These are phyloP conservation scores for Penicillium sp. DNA, from an alignment of 2,329 filamentous ascomycete genomes.

Conservation along the genomic window DNA sequence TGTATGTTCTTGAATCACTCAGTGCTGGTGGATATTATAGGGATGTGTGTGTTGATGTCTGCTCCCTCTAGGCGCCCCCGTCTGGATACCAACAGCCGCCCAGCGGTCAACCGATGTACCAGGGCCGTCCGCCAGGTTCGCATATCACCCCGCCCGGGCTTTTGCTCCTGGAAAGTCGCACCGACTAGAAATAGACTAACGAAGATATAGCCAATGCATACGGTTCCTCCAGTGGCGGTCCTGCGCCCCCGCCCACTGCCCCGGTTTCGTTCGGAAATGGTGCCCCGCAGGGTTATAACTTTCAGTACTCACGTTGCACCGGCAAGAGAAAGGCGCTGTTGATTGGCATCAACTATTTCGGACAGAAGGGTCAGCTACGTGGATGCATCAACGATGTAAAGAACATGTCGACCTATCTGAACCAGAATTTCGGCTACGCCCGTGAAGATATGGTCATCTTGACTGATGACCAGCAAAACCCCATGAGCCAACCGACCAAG, in stretches of 20 bases:
- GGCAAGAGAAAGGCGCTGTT: conserved; percentile 83
- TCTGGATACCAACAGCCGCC: conserved; percentile 35
- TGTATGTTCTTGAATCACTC: conserved; percentile 26
- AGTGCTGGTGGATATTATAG: background rate
- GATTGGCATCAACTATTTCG: conserved; percentile 96
- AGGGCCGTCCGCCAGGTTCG: conserved; percentile 41
- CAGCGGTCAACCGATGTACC: conserved; percentile 39
- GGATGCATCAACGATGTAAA: conserved; percentile 97
- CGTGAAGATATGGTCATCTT: conserved; percentile 95
- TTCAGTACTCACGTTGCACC: conserved; percentile 88
- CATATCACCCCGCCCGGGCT: conserved; percentile 1
- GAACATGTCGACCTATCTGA: conserved; percentile 91
- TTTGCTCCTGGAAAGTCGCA: background rate
- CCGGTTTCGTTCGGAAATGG: conserved; percentile 75
- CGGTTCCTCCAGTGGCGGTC: conserved; percentile 36
- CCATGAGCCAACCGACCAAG: conserved; percentile 95
- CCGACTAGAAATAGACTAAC: background rate
- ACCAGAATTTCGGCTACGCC: conserved; percentile 86
- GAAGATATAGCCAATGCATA: conserved; percentile 12
- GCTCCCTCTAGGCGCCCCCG: conserved; percentile 30
- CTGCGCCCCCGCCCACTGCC: conserved; percentile 63
- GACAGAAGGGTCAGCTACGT: conserved; percentile 81
- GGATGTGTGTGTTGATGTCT: conserved; percentile 13
- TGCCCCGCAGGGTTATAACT: conserved; percentile 75
- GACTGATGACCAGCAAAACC: conserved; percentile 94